Percentiles rank a stretch among this genome's conserved stretches.
Evolutionary conservation across 75 land plant genomes (phyloP).

Genomic region (Ceratopteris richardii): DNA sequence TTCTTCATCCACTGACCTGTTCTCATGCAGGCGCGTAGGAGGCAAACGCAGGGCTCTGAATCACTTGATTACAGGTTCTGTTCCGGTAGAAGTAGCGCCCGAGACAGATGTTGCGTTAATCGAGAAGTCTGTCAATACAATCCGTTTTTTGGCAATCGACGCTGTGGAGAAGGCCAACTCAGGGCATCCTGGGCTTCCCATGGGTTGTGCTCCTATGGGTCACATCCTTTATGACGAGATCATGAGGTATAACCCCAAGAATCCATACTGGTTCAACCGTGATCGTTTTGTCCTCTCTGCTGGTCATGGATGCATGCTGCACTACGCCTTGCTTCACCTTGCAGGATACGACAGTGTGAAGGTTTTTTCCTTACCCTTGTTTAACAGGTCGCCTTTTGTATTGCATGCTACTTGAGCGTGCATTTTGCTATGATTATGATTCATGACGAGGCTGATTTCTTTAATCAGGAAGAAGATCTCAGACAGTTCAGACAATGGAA

Average conservation of each 20-base stretch:
- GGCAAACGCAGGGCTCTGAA: too few relatives aligned
- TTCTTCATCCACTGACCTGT: too few relatives aligned
- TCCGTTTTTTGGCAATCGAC: conserved; percentile 82
- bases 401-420: too few relatives aligned
- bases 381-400: not conserved
- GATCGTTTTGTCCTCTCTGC: conserved; percentile 92
- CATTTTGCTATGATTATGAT: too few relatives aligned
- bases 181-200: conserved; percentile 94
- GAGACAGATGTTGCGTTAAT: conserved; percentile 39
- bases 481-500: conserved; percentile 87
- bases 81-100: not conserved
- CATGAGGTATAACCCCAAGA: conserved; percentile 90
- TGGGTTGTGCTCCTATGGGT: conserved; percentile 97
- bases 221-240: conserved; percentile 92
- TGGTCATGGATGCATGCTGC: conserved; percentile 97
- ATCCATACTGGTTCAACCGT: conserved; percentile 89
- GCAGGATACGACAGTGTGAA: conserved; percentile 85
- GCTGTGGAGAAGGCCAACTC: conserved; percentile 98
- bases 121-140: conserved; percentile 81
- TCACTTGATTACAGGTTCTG: not conserved
- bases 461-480: conserved; percentile 64
- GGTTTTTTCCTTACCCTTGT: conserved; percentile 26
- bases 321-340: conserved; percentile 88
- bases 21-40: too few relatives aligned
- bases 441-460: too few relatives aligned